phyloP scores from a whole-genome alignment of 2,329 filamentous ascomycete species.

The Xylariomycetidae sp. region DNA sequence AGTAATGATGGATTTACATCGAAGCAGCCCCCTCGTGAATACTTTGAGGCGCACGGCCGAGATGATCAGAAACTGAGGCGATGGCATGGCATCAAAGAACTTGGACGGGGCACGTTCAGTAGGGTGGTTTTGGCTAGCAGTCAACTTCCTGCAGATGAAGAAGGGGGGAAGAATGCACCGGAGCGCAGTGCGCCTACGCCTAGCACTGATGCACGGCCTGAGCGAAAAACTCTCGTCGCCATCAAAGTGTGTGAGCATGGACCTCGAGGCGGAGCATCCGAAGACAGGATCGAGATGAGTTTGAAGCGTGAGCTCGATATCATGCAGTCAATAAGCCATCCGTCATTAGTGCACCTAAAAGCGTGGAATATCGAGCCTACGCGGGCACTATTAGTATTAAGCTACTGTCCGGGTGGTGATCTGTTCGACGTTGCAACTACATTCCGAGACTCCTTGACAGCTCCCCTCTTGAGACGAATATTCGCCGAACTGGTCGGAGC shows the following conservation, averaged over 20 bases:
- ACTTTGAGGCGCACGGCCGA: conserved; percentile 66
- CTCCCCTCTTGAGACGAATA: conserved; percentile 71
- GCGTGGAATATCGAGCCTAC: conserved; percentile 84
- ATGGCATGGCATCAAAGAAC: conserved; percentile 74
- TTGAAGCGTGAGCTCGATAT: conserved; percentile 94
- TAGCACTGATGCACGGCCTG: conserved; percentile 35
- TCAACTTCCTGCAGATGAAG: conserved; percentile 53
- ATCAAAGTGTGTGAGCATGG: conserved; percentile 96
- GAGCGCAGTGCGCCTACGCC: conserved; percentile 28
- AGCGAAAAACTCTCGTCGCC: conserved; percentile 80
- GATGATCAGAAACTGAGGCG: conserved; percentile 64
- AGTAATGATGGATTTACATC: conserved; percentile 38
- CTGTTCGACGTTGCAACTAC: conserved; percentile 86
- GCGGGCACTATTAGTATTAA: conserved; percentile 78
- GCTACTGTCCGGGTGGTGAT: conserved; percentile 91
- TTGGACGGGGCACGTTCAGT: conserved; percentile 94
- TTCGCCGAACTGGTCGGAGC: conserved; percentile 87
- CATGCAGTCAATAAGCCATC: conserved; percentile 81
- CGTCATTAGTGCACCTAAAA: conserved; percentile 84
- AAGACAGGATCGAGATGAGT: conserved; percentile 88
- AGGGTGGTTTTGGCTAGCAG: conserved; percentile 88
- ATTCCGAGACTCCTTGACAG: conserved; percentile 62
- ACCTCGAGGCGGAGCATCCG: conserved; percentile 86
- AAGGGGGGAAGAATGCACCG: conserved; percentile 34
- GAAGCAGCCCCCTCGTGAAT: conserved; percentile 47